Evolutionary conservation across 768 basidiomycete species (phyloP).

Genomic region (Podaxis rugospora): DNA sequence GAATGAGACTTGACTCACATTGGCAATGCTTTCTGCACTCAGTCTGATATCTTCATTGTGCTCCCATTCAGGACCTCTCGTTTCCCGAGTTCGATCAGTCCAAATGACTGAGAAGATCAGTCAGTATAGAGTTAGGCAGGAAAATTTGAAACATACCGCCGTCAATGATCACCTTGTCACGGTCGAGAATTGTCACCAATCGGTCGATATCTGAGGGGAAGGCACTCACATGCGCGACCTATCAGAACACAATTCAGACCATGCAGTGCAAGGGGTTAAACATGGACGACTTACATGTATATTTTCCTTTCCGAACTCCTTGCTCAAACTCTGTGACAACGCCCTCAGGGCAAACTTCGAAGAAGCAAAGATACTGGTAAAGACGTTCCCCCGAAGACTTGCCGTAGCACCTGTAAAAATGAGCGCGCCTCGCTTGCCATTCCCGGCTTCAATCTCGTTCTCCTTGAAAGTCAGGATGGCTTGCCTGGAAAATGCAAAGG

Average conservation of each 20-base stretch:
- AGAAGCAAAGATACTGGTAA: constrained; percentile 58
- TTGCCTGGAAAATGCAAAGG: constrained; percentile 60
- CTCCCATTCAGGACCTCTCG: constrained; percentile 34
- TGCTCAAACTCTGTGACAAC: constrained; percentile 64
- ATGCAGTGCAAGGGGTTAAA: constrained; percentile 25
- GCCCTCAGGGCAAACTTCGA: constrained; percentile 60
- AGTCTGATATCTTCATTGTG: constrained; percentile 45
- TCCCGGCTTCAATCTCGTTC: constrained; percentile 40
- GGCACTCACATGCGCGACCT: constrained; percentile 9
- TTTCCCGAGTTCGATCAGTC: no score
- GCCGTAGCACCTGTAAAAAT: constrained; percentile 76
- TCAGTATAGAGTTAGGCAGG: constrained; percentile 11
- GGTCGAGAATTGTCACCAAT: not conserved
- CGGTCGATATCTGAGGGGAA: not conserved
- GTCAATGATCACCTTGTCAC: constrained; percentile 59
- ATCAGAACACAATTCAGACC: not conserved
- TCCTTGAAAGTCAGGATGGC: constrained; percentile 56
- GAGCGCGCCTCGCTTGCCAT: constrained; percentile 56
- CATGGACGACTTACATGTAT: constrained; percentile 65
- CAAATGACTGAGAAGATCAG: constrained; percentile 20
- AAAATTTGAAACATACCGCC: constrained; percentile 35
- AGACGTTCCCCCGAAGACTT: constrained; percentile 53
- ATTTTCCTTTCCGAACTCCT: constrained; percentile 70
- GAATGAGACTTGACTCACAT: constrained; percentile 33
- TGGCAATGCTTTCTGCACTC: constrained; percentile 64